A percentile compares a stretch with the other conserved stretches of the same genome.
Evolutionary conservation across 208 protist genomes (phyloP).

Genomic region (Porcisia hertigi): DNA sequence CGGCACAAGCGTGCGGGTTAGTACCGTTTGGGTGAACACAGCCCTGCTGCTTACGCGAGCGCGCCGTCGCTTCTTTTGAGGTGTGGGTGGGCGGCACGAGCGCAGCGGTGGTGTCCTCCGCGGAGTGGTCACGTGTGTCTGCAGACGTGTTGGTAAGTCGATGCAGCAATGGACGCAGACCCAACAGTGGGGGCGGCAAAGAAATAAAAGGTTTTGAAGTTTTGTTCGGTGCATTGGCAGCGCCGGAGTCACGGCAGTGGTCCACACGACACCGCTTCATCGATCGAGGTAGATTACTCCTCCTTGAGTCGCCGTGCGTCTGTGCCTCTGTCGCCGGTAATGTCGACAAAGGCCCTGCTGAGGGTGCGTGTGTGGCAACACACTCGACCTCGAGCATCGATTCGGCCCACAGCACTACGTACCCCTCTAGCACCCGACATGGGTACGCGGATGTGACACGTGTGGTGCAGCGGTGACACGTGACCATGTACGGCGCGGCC

Average conservation of each 20-base stretch:
- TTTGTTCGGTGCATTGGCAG: background rate
- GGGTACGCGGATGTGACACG: constrained; percentile 33
- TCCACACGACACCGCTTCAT: background rate
- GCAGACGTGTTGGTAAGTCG: background rate
- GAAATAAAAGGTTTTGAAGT: background rate
- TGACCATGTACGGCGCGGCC: constrained; percentile 12
- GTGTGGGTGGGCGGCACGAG: no score
- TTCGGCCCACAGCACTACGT: constrained; percentile 65
- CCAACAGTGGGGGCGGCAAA: background rate
- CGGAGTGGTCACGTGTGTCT: background rate
- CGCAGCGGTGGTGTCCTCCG: background rate
- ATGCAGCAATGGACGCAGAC: constrained; percentile 12
- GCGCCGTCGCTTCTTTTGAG: background rate
- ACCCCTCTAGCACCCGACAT: constrained; percentile 41
- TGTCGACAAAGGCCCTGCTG: background rate
- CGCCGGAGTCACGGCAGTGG: no score
- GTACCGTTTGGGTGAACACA: background rate
- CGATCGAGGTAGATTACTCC: no score
- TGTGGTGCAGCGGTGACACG: constrained; percentile 34
- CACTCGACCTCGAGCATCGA: constrained; percentile 35
- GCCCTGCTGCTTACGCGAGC: background rate
- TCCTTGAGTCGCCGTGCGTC: background rate
- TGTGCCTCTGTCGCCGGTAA: no score
- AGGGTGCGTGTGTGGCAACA: background rate
- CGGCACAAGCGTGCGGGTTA: background rate